Evolutionary conservation across 169 alveolate species (phyloP), one percentile per base, ranked within the genome.

Genomic region (Cryptosporidium bovis): DNA sequence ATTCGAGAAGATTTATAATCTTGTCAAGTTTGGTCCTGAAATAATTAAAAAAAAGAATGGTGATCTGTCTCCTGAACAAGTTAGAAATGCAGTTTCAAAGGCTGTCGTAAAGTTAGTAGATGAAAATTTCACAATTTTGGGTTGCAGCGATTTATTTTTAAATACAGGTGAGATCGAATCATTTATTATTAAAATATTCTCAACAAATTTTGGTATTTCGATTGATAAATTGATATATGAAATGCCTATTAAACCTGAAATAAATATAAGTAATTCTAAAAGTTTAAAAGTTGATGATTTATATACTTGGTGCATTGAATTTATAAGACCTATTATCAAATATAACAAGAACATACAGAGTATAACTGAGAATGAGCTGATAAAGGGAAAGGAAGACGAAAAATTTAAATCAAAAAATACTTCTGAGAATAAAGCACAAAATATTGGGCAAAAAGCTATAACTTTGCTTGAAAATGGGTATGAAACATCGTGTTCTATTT

Each of bases 131-230:
- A 77, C 84, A 51, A 16, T 66, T 15, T 34, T 51, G 62, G 69
- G 64, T 60, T 36, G 68, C 34, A 62, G 64, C 27, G 84, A 66
- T 51, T 83, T 91, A 16, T 82, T 82, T 40, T 66, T 82, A 68
- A 82, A 90, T 34, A 85, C 62, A 55, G 69, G 60, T 31, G 82
- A 82, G 64, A 82, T 91, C 8, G 91, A 91, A 65, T 71, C 36
- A 51, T 82, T 77, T 82, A 69, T 53, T 51, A 60, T 40, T 66
- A 67, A 29, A 64, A 69, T 62, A 55, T 82, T 58, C 82, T 83
- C 69, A 51, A 60, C 58, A 36, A 83, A 31, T 20, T 85, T 65
- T 13, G 53, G 33, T 16, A 62, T 77, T 58, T 27, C 87, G 34
- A 27, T 77, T 8, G 64, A 40, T 58, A 46, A 34, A 2, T 60